Evolutionary conservation across 495 filamentous ascomycete species (phyloP).

Genomic region (Oidiodendron maius): DNA sequence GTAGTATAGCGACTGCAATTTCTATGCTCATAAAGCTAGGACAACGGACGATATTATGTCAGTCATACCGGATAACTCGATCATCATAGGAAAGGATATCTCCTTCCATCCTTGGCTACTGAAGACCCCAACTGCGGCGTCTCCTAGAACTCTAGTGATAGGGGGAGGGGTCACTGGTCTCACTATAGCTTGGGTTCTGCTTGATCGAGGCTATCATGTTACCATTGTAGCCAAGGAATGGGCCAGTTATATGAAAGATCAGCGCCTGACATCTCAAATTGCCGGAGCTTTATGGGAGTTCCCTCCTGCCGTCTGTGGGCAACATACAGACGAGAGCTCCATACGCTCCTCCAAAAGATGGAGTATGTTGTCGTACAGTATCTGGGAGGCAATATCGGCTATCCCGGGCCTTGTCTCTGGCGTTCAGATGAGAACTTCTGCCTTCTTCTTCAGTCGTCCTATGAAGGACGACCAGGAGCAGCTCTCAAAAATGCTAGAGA

Average conservation of each 20-base stretch:
- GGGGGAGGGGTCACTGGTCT: slow-evolving; percentile 42
- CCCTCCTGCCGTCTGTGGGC: slow-evolving; percentile 42
- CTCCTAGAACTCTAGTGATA: slow-evolving; percentile 33
- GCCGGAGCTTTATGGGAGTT: slow-evolving; percentile 47
- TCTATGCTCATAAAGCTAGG: too few species aligned
- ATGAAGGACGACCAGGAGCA: slow-evolving; percentile 30
- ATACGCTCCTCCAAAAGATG: slow-evolving; percentile 35
- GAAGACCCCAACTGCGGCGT: slow-evolving; percentile 13
- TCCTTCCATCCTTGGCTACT: neutral
- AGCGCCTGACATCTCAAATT: slow-evolving; percentile 44
- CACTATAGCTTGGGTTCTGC: slow-evolving; percentile 38
- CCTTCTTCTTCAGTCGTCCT: slow-evolving; percentile 33
- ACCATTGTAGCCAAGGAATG: slow-evolving; percentile 42
- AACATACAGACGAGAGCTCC: slow-evolving; percentile 36
- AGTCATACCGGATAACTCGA: too few species aligned
- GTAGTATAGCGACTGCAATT: too few species aligned
- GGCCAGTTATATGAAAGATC: slow-evolving; percentile 24
- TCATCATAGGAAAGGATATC: too few species aligned
- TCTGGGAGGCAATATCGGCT: slow-evolving; percentile 34
- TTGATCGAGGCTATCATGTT: slow-evolving; percentile 43
- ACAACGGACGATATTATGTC: too few species aligned
- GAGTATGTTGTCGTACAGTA: slow-evolving; percentile 37
- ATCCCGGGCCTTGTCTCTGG: slow-evolving; percentile 29
- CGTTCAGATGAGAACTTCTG: slow-evolving; percentile 33
- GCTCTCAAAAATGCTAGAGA: slow-evolving; percentile 31